Evolutionary conservation across 2,329 filamentous ascomycete genomes (phyloP).

Genomic region (Fusarium incarnatum): DNA sequence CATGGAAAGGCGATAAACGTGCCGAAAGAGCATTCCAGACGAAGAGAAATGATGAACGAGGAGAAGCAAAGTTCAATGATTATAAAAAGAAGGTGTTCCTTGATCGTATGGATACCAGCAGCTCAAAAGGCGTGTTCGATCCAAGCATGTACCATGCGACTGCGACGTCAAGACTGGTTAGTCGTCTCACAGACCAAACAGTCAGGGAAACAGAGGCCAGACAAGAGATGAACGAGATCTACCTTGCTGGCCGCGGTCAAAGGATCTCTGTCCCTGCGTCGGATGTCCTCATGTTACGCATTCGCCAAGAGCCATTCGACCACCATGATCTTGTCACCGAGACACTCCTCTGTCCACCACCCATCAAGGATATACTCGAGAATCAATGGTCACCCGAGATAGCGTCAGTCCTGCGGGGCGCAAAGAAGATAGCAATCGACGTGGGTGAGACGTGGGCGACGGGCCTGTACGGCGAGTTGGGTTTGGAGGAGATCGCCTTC

Average conservation of each 20-base stretch:
- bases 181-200: slow-evolving; percentile 20
- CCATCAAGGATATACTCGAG: slow-evolving; percentile 44
- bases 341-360: slow-evolving; percentile 33
- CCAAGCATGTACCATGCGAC: slow-evolving; percentile 37
- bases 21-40: slow-evolving; percentile 28
- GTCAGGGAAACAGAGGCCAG: background rate
- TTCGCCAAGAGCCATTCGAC: slow-evolving; percentile 34
- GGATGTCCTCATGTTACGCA: slow-evolving; percentile 48
- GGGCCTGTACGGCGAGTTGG: slow-evolving; percentile 35
- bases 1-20: slow-evolving; percentile 29
- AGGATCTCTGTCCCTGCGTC: slow-evolving; percentile 40
- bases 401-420: slow-evolving; percentile 42
- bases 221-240: slow-evolving; percentile 36
- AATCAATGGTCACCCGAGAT: slow-evolving; percentile 48
- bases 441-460: slow-evolving; percentile 45
- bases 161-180: slow-evolving; percentile 17
- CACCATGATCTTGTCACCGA: slow-evolving; percentile 17
- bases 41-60: background rate
- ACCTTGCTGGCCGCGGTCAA: slow-evolving; percentile 43
- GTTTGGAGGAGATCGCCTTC: slow-evolving; percentile 46
- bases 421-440: slow-evolving; percentile 47
- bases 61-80: slow-evolving; percentile 1
- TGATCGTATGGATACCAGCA: slow-evolving; percentile 23
- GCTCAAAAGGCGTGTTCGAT: background rate
- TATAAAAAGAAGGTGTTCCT: slow-evolving; percentile 41